Percentiles rank a stretch among this genome's conserved stretches.
phyloP scores from a whole-genome alignment of 75 land plant genomes.

The Pinus tabuliformis region DNA sequence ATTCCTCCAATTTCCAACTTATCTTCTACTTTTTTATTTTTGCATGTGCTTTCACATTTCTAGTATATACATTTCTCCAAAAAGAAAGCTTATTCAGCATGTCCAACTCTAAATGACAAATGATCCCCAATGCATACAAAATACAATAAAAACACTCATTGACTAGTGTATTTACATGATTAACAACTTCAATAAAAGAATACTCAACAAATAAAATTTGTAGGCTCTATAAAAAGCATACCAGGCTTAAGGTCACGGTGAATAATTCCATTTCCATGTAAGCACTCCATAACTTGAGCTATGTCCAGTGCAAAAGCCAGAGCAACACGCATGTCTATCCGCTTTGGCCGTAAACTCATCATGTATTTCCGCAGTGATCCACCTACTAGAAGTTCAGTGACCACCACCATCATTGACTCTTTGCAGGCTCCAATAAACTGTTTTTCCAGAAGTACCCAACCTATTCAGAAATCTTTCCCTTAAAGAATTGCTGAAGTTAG shows the following conservation, averaged over 20 bases:
- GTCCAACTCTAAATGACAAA: not conserved
- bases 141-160: not conserved
- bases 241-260: conserved; percentile 38
- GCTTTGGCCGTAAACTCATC: conserved; percentile 15
- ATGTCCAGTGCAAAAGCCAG: conserved; percentile 26
- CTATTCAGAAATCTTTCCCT: not conserved
- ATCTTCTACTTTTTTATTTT: too few relatives aligned
- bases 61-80: too few relatives aligned
- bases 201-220: not conserved
- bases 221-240: conserved; percentile 11
- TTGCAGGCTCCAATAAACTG: conserved; percentile 39
- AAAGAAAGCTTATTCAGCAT: not conserved
- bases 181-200: not conserved
- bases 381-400: conserved; percentile 26
- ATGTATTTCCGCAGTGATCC: conserved; percentile 28
- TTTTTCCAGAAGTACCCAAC: not conserved
- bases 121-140: not conserved
- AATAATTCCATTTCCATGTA: conserved; percentile 32
- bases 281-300: conserved; percentile 33
- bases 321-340: conserved; percentile 18
- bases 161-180: not conserved
- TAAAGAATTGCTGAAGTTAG: not conserved
- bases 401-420: conserved; percentile 27
- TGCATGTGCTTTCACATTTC: too few relatives aligned
- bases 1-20: too few relatives aligned